Base-by-base conservation (phyloP, 257 asterid species). In the Misopates orontium region DNA sequence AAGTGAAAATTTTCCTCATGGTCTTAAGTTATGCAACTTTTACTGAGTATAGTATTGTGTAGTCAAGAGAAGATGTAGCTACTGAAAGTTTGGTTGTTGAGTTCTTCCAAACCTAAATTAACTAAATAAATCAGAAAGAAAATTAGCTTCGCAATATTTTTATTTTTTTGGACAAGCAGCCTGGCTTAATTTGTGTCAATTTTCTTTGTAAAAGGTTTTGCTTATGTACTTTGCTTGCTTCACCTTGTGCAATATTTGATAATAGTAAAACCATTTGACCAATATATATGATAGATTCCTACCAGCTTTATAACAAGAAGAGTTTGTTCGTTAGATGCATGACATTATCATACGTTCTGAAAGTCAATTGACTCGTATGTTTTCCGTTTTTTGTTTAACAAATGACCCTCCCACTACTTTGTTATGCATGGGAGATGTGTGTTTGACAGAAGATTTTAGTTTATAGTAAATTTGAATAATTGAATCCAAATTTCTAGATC, bases 51-150 rank as follows among this genome's bases (percentile, higher is more conserved):
- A 63, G 40, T 17, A 23, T 61, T 20, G 6, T 45, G 41, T 82
- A 80, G 96, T 91, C 98, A 91, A 91, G 77, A 80, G 96, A 83
- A 82, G 96, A 86, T 91, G 91, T 55, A 88, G 80, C 95, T 75
- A 88, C 85, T 77, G 44, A 40, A 36, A 20, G 63, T 75, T 56
- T 75, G 79, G 88, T 91, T 84, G 95, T 92, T 86, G 86, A 2
- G 73, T 60, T 45, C 70, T 80, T 80, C 56, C 52, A 66, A 68
- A 85, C 84, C 75, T 72, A 78, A 56, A 73, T 71, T 68, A 72
- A 59, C 71, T 28, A 6, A 28, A 28, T 28, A 28, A 28, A 28
- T 28, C 36, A 28, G 2, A 28, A 28, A 28, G 2, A 28, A 28
- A 28, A 2, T 28, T 28, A 28, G 6, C 4, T 28, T 6, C 6